Percentiles rank a stretch among this genome's conserved stretches.
Evolutionary conservation across 2,329 filamentous ascomycete genomes (phyloP).

Genomic region (Clarireedia homoeocarpa): DNA sequence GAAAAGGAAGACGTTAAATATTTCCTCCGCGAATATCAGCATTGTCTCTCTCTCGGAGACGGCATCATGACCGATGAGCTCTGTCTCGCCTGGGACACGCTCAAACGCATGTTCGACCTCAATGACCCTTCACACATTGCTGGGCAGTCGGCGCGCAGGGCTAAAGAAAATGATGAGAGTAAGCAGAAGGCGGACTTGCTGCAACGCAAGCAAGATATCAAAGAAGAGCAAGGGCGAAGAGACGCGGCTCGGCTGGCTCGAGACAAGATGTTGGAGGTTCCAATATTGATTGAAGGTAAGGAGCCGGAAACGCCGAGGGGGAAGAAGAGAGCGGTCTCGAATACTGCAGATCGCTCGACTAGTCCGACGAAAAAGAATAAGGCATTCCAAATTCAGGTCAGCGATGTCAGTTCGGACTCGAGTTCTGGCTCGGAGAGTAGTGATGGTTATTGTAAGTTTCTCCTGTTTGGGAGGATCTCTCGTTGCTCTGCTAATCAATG

Average conservation of each 20-base stretch:
- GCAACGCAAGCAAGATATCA: background rate
- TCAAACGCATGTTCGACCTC: slow-evolving; percentile 5
- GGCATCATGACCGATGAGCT: background rate
- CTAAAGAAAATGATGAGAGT: background rate
- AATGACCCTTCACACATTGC: slow-evolving; percentile 1
- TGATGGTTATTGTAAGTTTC: background rate
- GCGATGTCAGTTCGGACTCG: no score
- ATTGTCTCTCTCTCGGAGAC: background rate
- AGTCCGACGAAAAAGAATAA: slow-evolving; percentile 2
- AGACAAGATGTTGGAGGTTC: background rate
- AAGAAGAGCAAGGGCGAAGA: no score
- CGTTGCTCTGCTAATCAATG: no score
- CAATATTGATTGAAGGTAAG: background rate
- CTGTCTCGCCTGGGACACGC: background rate
- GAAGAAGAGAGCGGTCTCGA: background rate
- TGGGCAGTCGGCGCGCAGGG: background rate
- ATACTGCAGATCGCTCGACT: background rate
- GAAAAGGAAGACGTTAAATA: background rate
- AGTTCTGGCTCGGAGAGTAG: no score
- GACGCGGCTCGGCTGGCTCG: no score
- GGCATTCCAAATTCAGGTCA: no score
- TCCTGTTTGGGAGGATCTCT: background rate
- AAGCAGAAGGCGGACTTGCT: no score
- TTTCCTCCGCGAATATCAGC: slow-evolving; percentile 1
- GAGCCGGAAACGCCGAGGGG: background rate